Evolutionary conservation across 163 green algal genomes (phyloP), one percentile per base, ranked within the genome.

Genomic region (Picocystis sp.): DNA sequence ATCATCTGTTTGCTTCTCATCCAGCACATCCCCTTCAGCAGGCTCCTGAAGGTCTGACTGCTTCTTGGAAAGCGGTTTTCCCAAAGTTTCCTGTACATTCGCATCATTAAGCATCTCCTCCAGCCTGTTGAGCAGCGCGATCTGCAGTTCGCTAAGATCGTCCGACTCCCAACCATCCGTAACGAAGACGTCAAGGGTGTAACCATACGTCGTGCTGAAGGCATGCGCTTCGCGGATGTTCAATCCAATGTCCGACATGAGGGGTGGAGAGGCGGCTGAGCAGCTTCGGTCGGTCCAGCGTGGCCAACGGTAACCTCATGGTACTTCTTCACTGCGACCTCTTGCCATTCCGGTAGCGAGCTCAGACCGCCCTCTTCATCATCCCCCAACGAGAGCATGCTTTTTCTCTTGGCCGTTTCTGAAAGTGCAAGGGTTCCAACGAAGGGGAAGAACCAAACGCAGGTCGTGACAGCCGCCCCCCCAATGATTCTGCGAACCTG

Each of bases 201-300:
- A 93, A 19, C 69, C 57, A 59, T 97, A 87, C 22, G 65, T 80
- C 3, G 87, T 93, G 70, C 90, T 95, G 77, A 97, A 97, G 1
- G 81, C 87, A 58, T 97, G 87, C 8, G 87, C 85, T 63, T 97
- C 87, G 46, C 79, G 78, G 22, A 96, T 94, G 62, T 94, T 93
- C 6, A 96, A 69, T 0, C 81, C 82, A 14, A 94, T 51, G 61
- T 94, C 81, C 38, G 78, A 74, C 79, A 87, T 76, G 55, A 61
- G 15, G 15, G 11, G 12, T 9, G 56, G 10, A 19, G 15, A 96
- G 66, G 19, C 81, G 64, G 71, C 76, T 86, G 2, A 96, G 71
- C 24, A 94, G 74, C 62, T 92, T 93, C 24, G 83, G 84, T 25
- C 46, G 49, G 64, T 96, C 85, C 43, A 81, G 70, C 11, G 77